phyloP scores from a whole-genome alignment of 208 protist genomes.

The Leishmania major region DNA sequence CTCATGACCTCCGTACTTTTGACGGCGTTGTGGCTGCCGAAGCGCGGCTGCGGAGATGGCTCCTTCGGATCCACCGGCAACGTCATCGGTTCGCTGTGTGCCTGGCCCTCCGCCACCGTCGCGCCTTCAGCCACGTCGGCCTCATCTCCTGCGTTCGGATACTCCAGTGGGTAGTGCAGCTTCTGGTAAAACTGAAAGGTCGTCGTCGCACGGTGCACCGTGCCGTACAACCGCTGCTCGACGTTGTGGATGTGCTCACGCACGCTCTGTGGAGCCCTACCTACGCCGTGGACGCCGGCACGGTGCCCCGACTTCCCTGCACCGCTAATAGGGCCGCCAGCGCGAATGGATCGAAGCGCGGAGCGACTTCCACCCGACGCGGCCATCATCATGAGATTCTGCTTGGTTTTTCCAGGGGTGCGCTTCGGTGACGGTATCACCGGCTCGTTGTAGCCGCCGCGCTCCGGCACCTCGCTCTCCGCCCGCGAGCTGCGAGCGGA shows the following conservation, averaged over 20 bases:
- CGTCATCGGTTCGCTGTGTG: conserved; percentile 12
- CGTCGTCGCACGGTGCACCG: conserved; percentile 39
- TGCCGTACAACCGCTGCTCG: conserved; percentile 58
- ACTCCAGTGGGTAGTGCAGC: conserved; percentile 70
- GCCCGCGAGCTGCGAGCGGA: conserved; percentile 47
- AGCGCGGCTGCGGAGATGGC: conserved; percentile 46
- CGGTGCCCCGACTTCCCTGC: not conserved
- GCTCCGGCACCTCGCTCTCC: conserved; percentile 45
- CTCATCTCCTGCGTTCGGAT: conserved; percentile 29
- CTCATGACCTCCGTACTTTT: not conserved
- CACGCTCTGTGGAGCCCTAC: conserved; percentile 13
- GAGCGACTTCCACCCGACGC: conserved; percentile 10
- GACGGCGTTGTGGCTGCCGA: conserved; percentile 18
- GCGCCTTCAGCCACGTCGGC: conserved; percentile 13
- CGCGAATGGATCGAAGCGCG: conserved; percentile 3
- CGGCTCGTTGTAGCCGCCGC: conserved; percentile 14
- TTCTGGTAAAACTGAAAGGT: conserved; percentile 68
- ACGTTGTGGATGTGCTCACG: conserved; percentile 35
- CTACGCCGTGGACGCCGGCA: not conserved
- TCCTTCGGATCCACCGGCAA: conserved; percentile 22
- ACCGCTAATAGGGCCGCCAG: not conserved
- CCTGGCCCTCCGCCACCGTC: conserved; percentile 5
- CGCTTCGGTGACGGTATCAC: conserved; percentile 29
- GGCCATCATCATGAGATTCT: conserved; percentile 14
- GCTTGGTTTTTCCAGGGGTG: conserved; percentile 19